Percentiles rank a stretch among this genome's conserved stretches.
phyloP scores from a whole-genome alignment of 148 eudicot genomes.

The Cornus suecica region DNA sequence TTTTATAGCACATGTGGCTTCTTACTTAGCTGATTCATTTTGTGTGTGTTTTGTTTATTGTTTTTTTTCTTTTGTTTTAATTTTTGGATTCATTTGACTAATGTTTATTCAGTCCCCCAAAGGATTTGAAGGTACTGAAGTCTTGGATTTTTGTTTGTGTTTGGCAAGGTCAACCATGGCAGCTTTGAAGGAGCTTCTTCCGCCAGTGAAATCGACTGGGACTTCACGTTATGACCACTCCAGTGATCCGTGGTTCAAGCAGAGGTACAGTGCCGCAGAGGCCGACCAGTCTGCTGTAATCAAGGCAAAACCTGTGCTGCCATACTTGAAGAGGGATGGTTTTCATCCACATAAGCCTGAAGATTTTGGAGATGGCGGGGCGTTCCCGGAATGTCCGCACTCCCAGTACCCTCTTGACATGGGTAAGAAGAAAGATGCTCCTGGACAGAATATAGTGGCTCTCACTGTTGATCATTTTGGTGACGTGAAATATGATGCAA shows the following conservation, averaged over 20 bases:
- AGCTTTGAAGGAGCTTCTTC: conserved; percentile 58
- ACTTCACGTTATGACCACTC: conserved; percentile 58
- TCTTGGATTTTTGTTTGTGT: neutral
- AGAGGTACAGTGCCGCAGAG: conserved; percentile 53
- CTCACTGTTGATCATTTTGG: conserved; percentile 74
- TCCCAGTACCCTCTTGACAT: conserved; percentile 82
- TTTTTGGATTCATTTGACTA: too few species aligned
- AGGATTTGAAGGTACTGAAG: neutral
- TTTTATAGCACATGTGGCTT: too few species aligned
- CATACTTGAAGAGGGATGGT: conserved; percentile 53
- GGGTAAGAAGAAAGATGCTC: conserved; percentile 60
- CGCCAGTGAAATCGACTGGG: conserved; percentile 53
- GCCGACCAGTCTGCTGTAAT: conserved; percentile 37
- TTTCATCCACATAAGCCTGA: conserved; percentile 67
- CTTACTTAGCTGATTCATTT: too few species aligned
- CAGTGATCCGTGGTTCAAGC: conserved; percentile 82
- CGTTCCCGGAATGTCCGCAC: conserved; percentile 73
- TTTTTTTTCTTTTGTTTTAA: too few species aligned
- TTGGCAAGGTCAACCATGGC: conserved; percentile 33
- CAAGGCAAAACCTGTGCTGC: conserved; percentile 47
- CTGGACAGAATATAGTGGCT: conserved; percentile 60
- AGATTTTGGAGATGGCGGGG: conserved; percentile 91
- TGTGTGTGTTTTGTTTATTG: too few species aligned
- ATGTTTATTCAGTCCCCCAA: too few species aligned
- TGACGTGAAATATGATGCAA: conserved; percentile 70